phyloP scores from a whole-genome alignment of 129 eudicot genomes.

The Ambrosia trifida region DNA sequence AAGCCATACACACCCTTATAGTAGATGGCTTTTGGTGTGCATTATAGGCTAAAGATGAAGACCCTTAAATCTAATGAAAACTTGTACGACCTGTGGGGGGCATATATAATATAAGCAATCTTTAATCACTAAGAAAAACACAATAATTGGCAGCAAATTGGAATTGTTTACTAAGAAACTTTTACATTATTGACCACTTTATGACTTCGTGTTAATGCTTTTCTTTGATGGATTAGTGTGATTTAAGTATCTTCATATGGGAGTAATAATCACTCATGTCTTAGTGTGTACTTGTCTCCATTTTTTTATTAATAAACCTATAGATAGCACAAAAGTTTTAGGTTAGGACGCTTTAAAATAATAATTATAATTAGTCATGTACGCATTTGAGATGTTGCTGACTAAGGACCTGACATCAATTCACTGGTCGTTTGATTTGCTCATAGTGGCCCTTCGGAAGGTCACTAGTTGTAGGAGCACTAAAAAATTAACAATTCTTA shows the following conservation, averaged over 20 bases:
- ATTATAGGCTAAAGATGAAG: conserved; percentile 37
- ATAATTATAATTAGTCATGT: conserved; percentile 18
- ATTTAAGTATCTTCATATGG: conserved; percentile 30
- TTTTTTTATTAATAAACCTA: conserved; percentile 19
- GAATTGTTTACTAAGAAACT: conserved; percentile 25
- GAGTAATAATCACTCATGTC: conserved; percentile 35
- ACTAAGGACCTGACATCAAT: conserved; percentile 7
- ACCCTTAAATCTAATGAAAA: conserved; percentile 23
- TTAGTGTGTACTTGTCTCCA: conserved; percentile 32
- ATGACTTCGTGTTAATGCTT: conserved; percentile 23
- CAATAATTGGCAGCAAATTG: conserved; percentile 39
- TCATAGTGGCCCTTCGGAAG: background rate
- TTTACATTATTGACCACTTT: conserved; percentile 39
- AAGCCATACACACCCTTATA: background rate
- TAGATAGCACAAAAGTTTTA: conserved; percentile 10
- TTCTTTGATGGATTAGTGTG: conserved; percentile 26
- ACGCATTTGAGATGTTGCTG: conserved; percentile 19
- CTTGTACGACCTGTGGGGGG: conserved; percentile 34
- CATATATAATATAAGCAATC: conserved; percentile 25
- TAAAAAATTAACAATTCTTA: background rate
- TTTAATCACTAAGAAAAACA: conserved; percentile 30
- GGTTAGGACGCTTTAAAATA: conserved; percentile 22
- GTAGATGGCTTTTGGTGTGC: conserved; percentile 27
- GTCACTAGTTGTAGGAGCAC: background rate
- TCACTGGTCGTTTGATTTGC: background rate